Evolutionary conservation across 2,329 filamentous ascomycete species (phyloP).

Genomic region (Sporothrix globosa): DNA sequence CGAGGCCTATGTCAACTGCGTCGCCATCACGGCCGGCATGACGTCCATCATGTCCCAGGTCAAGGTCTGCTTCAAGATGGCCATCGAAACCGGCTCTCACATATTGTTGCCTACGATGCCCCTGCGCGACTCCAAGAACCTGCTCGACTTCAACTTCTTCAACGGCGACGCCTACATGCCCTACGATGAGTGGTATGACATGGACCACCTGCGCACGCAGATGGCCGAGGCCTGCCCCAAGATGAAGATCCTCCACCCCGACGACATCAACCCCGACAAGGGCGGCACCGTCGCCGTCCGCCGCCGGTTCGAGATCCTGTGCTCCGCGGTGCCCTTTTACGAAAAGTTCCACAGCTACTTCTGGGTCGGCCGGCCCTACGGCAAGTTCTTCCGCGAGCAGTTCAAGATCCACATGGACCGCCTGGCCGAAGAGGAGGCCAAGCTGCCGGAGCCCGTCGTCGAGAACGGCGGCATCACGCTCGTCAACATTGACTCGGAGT

Average conservation of each 20-base stretch:
- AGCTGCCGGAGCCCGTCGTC: constrained; percentile 18
- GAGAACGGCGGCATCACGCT: constrained; percentile 40
- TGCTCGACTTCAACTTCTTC: constrained; percentile 43
- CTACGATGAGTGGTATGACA: constrained; percentile 46
- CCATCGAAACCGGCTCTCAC: constrained; percentile 42
- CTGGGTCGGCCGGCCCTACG: constrained; percentile 42
- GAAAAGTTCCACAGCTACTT: constrained; percentile 40
- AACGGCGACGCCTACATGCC: constrained; percentile 42
- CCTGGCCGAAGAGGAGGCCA: constrained; percentile 27
- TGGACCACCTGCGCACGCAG: constrained; percentile 39
- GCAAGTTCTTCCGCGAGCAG: constrained; percentile 38
- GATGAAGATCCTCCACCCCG: constrained; percentile 42
- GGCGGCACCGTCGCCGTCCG: constrained; percentile 35
- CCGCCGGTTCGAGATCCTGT: constrained; percentile 38
- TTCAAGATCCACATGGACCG: constrained; percentile 27
- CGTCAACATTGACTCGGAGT: constrained; percentile 41
- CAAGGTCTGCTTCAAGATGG: constrained; percentile 46
- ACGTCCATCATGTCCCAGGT: constrained; percentile 44
- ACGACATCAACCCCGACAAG: constrained; percentile 34
- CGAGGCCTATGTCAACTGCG: constrained; percentile 43
- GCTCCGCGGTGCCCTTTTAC: constrained; percentile 39
- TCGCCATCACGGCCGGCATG: constrained; percentile 42
- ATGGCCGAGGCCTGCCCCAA: constrained; percentile 41
- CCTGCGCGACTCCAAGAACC: constrained; percentile 41
- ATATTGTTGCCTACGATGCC: constrained; percentile 44